Base-by-base conservation (phyloP, 1,284 basidiomycete genomes). In the Retiboletus fuscus region DNA sequence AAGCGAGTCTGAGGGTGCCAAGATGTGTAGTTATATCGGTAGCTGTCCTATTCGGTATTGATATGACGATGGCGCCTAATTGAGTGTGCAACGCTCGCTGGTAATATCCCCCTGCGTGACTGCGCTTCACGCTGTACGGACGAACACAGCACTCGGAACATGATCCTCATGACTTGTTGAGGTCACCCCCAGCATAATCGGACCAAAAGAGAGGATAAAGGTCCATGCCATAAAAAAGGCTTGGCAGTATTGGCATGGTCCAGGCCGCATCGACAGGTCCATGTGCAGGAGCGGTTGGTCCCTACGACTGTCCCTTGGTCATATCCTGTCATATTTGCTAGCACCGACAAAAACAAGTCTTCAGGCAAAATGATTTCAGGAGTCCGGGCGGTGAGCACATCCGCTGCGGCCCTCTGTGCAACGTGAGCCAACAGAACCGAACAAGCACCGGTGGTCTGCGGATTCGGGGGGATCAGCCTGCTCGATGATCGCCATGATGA, bases 1-100 rank as follows among this genome's bases (percentile, higher is more conserved):
- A 24, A 60, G n/a, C 16, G 47, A 61, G 18, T 61, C 62, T 18
- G 24, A 41, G 5, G 39, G 39, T 41, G n/a, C n/a, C 49, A n/a
- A 16, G 13, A 51, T n/a, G 8, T 41, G 34, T 8, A 43, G n/a
- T 43, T 15, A n/a, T 8, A 20, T 57, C 34, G 18, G 41, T 16
- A 66, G 20, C 30, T 16, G 26, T 65, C 55, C 55, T 28, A 30
- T 46, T 28, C 7, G 8, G 16, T 43, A 30, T 39, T 18, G 46
- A 6, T 13, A 18, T n/a, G 30, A 44, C 1, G 4, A 72, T 57
- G 16, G 70, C 43, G 43, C 46, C 41, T 39, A 73, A 61, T 30
- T 60, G 47, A 69, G 30, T 47, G 61, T 6, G 5, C 28, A 46
- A 39, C 55, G 53, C 15, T 44, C 28, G 30, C 15, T 39, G 11